Conservation (phyloP, 2,329 filamentous ascomycete species). For the Stylonectria norvegica region DNA sequence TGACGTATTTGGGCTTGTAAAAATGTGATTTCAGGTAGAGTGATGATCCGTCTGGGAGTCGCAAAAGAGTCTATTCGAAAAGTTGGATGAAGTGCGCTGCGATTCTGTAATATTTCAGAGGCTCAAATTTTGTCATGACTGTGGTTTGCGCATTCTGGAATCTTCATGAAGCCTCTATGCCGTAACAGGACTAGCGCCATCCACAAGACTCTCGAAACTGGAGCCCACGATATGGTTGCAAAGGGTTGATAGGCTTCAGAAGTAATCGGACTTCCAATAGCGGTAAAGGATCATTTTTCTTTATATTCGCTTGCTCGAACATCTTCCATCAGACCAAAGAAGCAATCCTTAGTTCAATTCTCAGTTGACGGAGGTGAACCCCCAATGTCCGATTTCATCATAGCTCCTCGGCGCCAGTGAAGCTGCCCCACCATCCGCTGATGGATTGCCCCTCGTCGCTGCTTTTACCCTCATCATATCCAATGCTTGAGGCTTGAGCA, state of each 20-base stretch:
- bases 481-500: background rate
- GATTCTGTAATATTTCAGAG: conserved; percentile 12
- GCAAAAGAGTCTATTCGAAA: background rate
- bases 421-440: conserved; percentile 57
- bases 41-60: background rate
- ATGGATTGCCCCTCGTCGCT: conserved; percentile 63
- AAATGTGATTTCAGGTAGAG: background rate
- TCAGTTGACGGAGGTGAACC: too few species aligned
- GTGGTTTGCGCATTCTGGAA: conserved; percentile 39
- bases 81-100: too few species aligned
- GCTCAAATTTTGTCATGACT: conserved; percentile 15
- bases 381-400: conserved; percentile 27
- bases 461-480: too few species aligned
- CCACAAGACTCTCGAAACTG: conserved; percentile 11
- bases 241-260: too few species aligned
- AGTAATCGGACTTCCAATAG: background rate
- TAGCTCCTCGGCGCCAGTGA: conserved; percentile 24
- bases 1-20: conserved; percentile 2
- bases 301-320: conserved; percentile 4
- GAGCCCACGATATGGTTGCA: too few species aligned
- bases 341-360: too few species aligned
- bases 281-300: background rate
- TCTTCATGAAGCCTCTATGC: conserved; percentile 37
- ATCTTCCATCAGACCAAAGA: too few species aligned
- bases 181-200: conserved; percentile 25